Evolutionary conservation across 177 flowering plant species (phyloP), one percentile per base, ranked within the genome.

Genomic region (Vitis hybrid): DNA sequence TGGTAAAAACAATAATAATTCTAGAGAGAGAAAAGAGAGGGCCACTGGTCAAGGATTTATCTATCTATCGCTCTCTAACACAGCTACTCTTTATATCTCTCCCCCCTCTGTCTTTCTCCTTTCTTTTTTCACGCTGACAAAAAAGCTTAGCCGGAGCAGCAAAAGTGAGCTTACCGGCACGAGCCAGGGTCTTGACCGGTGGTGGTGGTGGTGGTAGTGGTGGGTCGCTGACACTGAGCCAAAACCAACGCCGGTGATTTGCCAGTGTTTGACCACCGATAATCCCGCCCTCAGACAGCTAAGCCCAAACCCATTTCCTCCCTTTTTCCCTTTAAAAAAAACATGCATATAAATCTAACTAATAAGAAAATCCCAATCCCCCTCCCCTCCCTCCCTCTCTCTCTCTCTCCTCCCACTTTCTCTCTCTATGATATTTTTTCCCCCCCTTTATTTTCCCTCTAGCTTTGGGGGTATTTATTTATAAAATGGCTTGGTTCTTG

Each of bases 281-380:
- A 2, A 64, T 73, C 73, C 65, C 80, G 82, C 77, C 39, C 63
- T 3, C 3, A 3, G 76, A 70, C 82, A 79, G 80, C 82, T 76
- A 73, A 66, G 70, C 73, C 31, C 54, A 66, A 50, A n/a, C 52
- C 34, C 22, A 39, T 39, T 39, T 39, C 48, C 48, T 16, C 22
- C 20, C 8, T 5, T n/a, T 52, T 49, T 14, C 31, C 7, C 48
- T 39, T 8, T 39, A 39, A 39, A 39, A 5, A 39, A 39, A 39
- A 5, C 48, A 39, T 39, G 48, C 48, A 39, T 39, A 39, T 39
- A 39, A 39, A 39, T 39, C 48, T 39, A 39, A 39, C 48, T 5
- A 39, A 39, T 39, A 39, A 39, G 48, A 39, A 39, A 39, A 39
- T 39, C 39, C 52, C 31, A 18, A 34, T 52, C 26, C 15, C 31